A percentile compares a stretch with the other conserved stretches of the same genome.
Conservation (phyloP, 2,329 filamentous ascomycete genomes). For the Rutstroemia sp. region DNA sequence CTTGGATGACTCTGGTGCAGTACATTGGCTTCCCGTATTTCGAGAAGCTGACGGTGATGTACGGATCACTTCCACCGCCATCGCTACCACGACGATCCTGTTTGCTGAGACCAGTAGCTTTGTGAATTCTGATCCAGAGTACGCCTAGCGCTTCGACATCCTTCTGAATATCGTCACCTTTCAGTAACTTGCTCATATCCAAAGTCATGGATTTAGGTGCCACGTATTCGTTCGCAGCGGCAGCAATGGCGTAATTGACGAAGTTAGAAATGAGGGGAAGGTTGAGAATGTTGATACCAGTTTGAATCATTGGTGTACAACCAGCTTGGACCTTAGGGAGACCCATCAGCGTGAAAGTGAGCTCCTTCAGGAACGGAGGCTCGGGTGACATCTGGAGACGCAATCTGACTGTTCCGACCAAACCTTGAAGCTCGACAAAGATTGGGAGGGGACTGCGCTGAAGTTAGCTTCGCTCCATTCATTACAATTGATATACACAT, state of each 20-base stretch:
- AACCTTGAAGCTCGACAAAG: constrained; percentile 72
- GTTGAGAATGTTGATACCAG: constrained; percentile 84
- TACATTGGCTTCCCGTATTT: constrained; percentile 98
- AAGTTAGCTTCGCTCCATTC: not conserved
- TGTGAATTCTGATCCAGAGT: constrained; percentile 89
- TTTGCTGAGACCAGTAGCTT: constrained; percentile 80
- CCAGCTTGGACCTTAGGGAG: constrained; percentile 82
- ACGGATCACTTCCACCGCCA: constrained; percentile 86
- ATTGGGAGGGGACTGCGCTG: constrained; percentile 18
- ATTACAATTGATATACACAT: not conserved
- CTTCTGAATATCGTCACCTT: constrained; percentile 87
- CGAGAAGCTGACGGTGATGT: constrained; percentile 89
- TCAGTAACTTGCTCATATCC: constrained; percentile 82
- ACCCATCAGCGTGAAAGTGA: constrained; percentile 93
- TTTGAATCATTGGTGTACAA: constrained; percentile 87
- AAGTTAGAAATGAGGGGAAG: constrained; percentile 91
- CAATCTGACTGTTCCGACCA: constrained; percentile 82
- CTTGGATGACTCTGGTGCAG: constrained; percentile 91
- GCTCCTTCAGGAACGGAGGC: constrained; percentile 82
- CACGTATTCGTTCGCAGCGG: constrained; percentile 84
- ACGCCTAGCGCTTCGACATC: constrained; percentile 79
- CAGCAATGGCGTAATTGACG: constrained; percentile 62
- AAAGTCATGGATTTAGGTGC: constrained; percentile 91
- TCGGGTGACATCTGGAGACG: constrained; percentile 82
- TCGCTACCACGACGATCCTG: constrained; percentile 77